Evolutionary conservation across 2,329 filamentous ascomycete genomes (phyloP).

Genomic region (Aspergillus pseudoviridinutans): DNA sequence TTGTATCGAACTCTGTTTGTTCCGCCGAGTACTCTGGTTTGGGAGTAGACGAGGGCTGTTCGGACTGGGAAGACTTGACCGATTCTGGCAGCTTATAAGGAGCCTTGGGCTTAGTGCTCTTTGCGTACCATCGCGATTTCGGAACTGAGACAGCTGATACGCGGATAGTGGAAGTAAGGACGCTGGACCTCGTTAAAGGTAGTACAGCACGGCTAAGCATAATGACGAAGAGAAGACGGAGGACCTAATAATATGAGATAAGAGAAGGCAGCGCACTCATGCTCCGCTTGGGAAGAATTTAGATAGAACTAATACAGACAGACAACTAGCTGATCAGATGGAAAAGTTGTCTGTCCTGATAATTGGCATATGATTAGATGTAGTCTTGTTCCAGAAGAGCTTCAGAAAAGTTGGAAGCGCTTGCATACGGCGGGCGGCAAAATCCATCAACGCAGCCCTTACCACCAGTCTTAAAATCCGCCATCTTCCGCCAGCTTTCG

Average conservation of each 20-base stretch:
- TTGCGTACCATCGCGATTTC: conserved; percentile 38
- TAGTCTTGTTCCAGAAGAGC: conserved; percentile 11
- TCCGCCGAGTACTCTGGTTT: conserved; percentile 29
- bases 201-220: conserved; percentile 46
- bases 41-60: conserved; percentile 22
- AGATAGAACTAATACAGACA: neutral
- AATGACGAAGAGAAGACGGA: conserved; percentile 15
- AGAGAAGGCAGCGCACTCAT: conserved; percentile 16
- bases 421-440: conserved; percentile 19
- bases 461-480: conserved; percentile 13
- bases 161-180: conserved; percentile 33
- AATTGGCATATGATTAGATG: conserved; percentile 4
- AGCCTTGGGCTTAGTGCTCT: conserved; percentile 30
- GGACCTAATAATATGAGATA: conserved; percentile 11
- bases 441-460: conserved; percentile 22
- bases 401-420: conserved; percentile 29
- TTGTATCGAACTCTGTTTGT: conserved; percentile 38
- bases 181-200: conserved; percentile 42
- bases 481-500: conserved; percentile 15
- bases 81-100: conserved; percentile 34
- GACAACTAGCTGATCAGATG: neutral
- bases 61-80: conserved; percentile 24
- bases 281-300: conserved; percentile 8
- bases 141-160: conserved; percentile 29
- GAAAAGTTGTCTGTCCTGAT: neutral